A percentile compares a stretch with the other conserved stretches of the same genome.
Evolutionary conservation across 2,329 filamentous ascomycete species (phyloP).

Genomic region (Fusarium nodosum): DNA sequence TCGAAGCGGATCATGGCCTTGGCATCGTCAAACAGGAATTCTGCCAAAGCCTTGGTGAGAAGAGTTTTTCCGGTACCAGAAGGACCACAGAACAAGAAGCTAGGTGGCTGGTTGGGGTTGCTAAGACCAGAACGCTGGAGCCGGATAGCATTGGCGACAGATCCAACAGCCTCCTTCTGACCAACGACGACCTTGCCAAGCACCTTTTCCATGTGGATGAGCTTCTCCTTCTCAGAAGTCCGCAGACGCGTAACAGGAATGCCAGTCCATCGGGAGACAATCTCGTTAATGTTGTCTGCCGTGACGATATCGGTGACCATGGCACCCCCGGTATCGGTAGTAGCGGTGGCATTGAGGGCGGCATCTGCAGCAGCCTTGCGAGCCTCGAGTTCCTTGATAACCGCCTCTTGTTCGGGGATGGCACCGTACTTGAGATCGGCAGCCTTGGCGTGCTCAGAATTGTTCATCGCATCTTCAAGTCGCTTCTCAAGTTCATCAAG

Average conservation of each 20-base stretch:
- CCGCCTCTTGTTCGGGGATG: constrained; percentile 88
- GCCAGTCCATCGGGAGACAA: constrained; percentile 97
- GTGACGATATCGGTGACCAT: constrained; percentile 95
- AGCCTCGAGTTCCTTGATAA: constrained; percentile 84
- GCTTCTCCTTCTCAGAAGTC: constrained; percentile 97
- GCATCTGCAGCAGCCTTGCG: constrained; percentile 85
- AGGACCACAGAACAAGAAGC: constrained; percentile 98
- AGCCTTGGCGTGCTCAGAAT: constrained; percentile 85
- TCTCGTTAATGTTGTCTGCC: constrained; percentile 98
- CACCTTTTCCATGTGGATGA: constrained; percentile 95
- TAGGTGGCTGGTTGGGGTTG: constrained; percentile 97
- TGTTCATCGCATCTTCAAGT: constrained; percentile 90
- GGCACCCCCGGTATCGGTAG: constrained; percentile 72
- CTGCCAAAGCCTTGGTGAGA: constrained; percentile 94
- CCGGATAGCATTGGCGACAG: constrained; percentile 95
- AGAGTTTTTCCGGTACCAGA: constrained; percentile 98
- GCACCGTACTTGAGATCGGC: constrained; percentile 98
- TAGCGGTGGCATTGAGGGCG: constrained; percentile 67
- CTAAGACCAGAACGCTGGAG: constrained; percentile 93
- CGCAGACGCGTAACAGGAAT: constrained; percentile 95
- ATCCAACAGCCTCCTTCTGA: constrained; percentile 91
- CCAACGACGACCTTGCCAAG: constrained; percentile 89
- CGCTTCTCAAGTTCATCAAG: constrained; percentile 93
- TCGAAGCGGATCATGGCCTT: constrained; percentile 99
- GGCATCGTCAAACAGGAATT: constrained; percentile 97